Evolutionary conservation across 768 basidiomycete genomes (phyloP).

Genomic region (Sporobolomyces roseus): DNA sequence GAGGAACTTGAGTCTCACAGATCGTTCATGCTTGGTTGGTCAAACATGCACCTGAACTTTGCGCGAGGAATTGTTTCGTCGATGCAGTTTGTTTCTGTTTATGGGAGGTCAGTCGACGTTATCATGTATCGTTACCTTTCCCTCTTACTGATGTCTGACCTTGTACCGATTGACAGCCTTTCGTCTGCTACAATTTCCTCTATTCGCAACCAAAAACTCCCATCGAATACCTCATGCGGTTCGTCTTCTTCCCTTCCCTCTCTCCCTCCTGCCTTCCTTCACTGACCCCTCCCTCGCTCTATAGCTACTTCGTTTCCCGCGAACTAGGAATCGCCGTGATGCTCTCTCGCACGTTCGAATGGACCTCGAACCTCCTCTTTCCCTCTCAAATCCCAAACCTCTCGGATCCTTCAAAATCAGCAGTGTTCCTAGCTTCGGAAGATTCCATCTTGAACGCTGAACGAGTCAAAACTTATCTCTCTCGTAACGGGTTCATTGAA

Average conservation of each 20-base stretch:
- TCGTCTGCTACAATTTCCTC: conserved; percentile 86
- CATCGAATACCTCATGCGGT: conserved; percentile 67
- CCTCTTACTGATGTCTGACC: background rate
- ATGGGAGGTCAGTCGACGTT: conserved; percentile 89
- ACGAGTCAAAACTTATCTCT: conserved; percentile 70
- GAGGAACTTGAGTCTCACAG: conserved; percentile 54
- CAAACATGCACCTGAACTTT: conserved; percentile 67
- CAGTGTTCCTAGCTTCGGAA: conserved; percentile 75
- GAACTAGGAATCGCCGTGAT: conserved; percentile 85
- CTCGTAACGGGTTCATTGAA: conserved; percentile 7
- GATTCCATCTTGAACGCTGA: conserved; percentile 75
- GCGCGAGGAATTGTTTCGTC: conserved; percentile 75
- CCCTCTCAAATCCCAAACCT: conserved; percentile 67
- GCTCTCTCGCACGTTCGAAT: conserved; percentile 50
- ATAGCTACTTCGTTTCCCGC: conserved; percentile 72
- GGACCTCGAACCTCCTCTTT: conserved; percentile 75
- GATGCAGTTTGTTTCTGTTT: conserved; percentile 63
- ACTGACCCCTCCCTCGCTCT: background rate
- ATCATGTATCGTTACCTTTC: too few species aligned
- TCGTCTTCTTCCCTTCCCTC: background rate
- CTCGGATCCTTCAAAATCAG: conserved; percentile 59
- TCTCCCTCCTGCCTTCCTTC: background rate
- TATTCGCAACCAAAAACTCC: conserved; percentile 54
- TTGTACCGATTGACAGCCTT: conserved; percentile 18
- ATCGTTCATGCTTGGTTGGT: conserved; percentile 86